Conservation (phyloP, 140 eudicot species). For the Flaveria floridana region DNA sequence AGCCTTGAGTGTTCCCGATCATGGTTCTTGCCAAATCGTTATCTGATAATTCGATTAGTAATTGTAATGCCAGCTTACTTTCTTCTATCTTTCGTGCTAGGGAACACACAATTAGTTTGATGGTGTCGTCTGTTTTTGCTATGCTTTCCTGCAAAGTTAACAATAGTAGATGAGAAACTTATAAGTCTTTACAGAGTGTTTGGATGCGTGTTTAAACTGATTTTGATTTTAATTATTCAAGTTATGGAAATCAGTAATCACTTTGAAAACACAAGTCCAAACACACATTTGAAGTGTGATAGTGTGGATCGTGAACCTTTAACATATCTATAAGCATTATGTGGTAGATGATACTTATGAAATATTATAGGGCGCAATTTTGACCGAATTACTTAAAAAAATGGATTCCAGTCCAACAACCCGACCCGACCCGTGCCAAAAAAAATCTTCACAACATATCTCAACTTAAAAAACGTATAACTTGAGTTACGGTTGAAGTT, state of each 20-base stretch:
- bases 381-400: not conserved
- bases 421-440: not conserved
- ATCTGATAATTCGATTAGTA: conserved; percentile 47
- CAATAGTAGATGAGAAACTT: not conserved
- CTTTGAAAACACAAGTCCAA: not conserved
- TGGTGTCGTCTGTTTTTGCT: conserved; percentile 36
- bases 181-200: not conserved
- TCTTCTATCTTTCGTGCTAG: conserved; percentile 55
- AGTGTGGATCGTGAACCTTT: not conserved
- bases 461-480: not conserved
- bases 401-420: not conserved
- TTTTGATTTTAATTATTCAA: not conserved
- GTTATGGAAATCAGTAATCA: not conserved
- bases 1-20: conserved; percentile 50
- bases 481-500: not conserved
- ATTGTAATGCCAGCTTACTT: conserved; percentile 48
- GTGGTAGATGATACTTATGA: not conserved
- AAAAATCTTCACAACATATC: not conserved
- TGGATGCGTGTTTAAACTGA: too few relatives aligned
- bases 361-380: not conserved
- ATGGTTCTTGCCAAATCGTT: conserved; percentile 35
- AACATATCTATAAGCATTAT: not conserved
- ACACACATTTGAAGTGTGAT: not conserved
- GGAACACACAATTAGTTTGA: conserved; percentile 43
- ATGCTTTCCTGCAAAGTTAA: conserved; percentile 44